A percentile compares a stretch with the other conserved stretches of the same genome.
Evolutionary conservation across 306 rosid species (phyloP).

Genomic region (Vigna reflexopilosa): DNA sequence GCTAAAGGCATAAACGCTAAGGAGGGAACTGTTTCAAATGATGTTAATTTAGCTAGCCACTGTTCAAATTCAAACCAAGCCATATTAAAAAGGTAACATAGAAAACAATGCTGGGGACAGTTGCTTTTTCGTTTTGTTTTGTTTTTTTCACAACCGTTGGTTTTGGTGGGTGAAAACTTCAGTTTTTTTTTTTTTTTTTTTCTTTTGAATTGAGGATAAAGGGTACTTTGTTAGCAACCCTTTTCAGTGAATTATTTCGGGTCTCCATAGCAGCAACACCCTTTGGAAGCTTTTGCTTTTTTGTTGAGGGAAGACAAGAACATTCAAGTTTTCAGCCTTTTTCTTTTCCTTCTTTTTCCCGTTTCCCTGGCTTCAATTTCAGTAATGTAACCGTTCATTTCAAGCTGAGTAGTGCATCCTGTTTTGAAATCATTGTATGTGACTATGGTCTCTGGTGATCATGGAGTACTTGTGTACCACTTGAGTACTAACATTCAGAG

Average conservation of each 20-base stretch:
- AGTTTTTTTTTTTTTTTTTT: slow-evolving; percentile 31
- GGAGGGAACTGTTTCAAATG: slow-evolving; percentile 78
- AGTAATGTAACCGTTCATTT: slow-evolving; percentile 17
- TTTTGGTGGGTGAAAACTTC: slow-evolving; percentile 48
- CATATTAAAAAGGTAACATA: slow-evolving; percentile 54
- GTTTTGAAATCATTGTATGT: slow-evolving; percentile 38
- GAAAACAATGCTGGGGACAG: slow-evolving; percentile 54
- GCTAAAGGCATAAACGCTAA: slow-evolving; percentile 44
- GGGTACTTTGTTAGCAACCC: slow-evolving; percentile 47
- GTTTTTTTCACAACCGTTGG: slow-evolving; percentile 48
- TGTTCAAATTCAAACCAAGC: slow-evolving; percentile 64
- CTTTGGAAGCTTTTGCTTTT: slow-evolving; percentile 67
- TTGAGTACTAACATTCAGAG: slow-evolving; percentile 28
- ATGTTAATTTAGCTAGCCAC: slow-evolving; percentile 33
- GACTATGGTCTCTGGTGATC: slow-evolving; percentile 9
- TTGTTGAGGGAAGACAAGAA: slow-evolving; percentile 46
- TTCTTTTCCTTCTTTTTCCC: slow-evolving; percentile 29
- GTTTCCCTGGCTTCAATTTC: slow-evolving; percentile 24
- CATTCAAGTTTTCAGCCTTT: slow-evolving; percentile 40
- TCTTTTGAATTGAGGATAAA: slow-evolving; percentile 17
- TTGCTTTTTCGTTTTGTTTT: slow-evolving; percentile 37
- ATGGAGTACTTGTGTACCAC: slow-evolving; percentile 24
- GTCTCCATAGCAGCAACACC: slow-evolving; percentile 58
- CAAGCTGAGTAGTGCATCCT: slow-evolving; percentile 30
- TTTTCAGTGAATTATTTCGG: slow-evolving; percentile 55